These are phyloP conservation scores for Sporisorium exsertum DNA, from an alignment of 1,284 basidiomycete genomes.

Conservation along the genomic window DNA sequence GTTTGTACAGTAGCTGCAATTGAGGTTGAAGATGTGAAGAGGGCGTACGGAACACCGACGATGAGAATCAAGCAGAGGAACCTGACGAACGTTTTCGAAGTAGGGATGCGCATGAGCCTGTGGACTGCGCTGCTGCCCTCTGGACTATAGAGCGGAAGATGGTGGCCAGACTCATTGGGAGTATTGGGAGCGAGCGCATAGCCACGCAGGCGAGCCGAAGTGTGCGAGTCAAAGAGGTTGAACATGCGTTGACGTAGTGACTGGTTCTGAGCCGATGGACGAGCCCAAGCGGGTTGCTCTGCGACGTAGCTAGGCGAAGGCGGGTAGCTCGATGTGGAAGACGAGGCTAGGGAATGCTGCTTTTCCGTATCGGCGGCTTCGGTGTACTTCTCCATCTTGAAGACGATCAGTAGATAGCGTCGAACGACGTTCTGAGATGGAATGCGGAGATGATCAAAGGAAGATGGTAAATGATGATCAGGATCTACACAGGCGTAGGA, in stretches of 20 bases:
- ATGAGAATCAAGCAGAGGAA: conserved; percentile 16
- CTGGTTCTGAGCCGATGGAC: background rate
- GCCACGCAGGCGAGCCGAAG: conserved; percentile 4
- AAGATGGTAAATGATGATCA: background rate
- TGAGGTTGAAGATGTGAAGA: conserved; percentile 5
- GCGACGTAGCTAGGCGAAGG: conserved; percentile 15
- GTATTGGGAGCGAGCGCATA: conserved; percentile 1
- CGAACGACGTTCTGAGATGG: background rate
- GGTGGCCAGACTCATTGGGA: background rate
- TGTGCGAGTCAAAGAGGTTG: conserved; percentile 4
- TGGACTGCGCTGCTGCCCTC: background rate
- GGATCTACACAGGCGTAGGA: background rate
- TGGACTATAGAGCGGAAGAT: conserved; percentile 6
- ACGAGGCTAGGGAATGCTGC: background rate
- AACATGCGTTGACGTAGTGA: conserved; percentile 17
- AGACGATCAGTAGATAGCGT: background rate
- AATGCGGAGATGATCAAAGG: background rate
- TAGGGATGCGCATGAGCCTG: conserved; percentile 9
- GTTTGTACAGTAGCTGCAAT: background rate
- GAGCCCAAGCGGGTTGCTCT: conserved; percentile 18
- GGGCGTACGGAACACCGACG: conserved; percentile 12
- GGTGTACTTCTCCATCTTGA: background rate
- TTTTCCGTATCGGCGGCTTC: background rate
- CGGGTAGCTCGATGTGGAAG: conserved; percentile 19
- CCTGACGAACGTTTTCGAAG: conserved; percentile 13